A percentile compares a stretch with the other conserved stretches of the same genome.
phyloP scores from a whole-genome alignment of 768 basidiomycete genomes.

The Cyclocybe aegerita region DNA sequence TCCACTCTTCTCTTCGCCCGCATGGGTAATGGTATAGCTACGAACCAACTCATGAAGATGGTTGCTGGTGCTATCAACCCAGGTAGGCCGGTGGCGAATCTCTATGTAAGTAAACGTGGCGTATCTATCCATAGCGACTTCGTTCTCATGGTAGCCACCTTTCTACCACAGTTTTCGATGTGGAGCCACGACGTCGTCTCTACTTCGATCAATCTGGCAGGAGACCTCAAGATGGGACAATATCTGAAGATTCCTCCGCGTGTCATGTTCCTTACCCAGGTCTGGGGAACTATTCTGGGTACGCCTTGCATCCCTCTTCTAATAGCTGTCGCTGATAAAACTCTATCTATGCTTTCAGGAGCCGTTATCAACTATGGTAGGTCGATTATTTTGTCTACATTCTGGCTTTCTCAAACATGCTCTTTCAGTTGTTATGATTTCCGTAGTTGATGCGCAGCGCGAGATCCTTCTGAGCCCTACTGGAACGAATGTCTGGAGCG shows the following conservation, averaged over 20 bases:
- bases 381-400: not conserved
- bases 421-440: conserved; percentile 53
- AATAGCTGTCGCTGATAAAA: not conserved
- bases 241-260: conserved; percentile 70
- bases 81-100: conserved; percentile 66
- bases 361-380: conserved; percentile 38
- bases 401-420: not conserved
- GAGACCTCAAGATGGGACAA: conserved; percentile 73
- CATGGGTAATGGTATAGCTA: conserved; percentile 62
- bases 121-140: not conserved
- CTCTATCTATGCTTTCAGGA: conserved; percentile 20
- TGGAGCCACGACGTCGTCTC: conserved; percentile 64
- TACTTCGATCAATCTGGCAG: conserved; percentile 51
- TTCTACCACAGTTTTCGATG: conserved; percentile 52
- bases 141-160: not conserved
- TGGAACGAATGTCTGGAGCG: conserved; percentile 65
- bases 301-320: not conserved
- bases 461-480: conserved; percentile 49
- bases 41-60: conserved; percentile 67
- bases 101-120: conserved; percentile 45
- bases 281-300: conserved; percentile 66
- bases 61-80: conserved; percentile 59
- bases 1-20: conserved; percentile 55
- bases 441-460: conserved; percentile 51
- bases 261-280: conserved; percentile 61